Evolutionary conservation across 2,329 filamentous ascomycete species (phyloP).

Genomic region (Emergomyces pasteurianus): DNA sequence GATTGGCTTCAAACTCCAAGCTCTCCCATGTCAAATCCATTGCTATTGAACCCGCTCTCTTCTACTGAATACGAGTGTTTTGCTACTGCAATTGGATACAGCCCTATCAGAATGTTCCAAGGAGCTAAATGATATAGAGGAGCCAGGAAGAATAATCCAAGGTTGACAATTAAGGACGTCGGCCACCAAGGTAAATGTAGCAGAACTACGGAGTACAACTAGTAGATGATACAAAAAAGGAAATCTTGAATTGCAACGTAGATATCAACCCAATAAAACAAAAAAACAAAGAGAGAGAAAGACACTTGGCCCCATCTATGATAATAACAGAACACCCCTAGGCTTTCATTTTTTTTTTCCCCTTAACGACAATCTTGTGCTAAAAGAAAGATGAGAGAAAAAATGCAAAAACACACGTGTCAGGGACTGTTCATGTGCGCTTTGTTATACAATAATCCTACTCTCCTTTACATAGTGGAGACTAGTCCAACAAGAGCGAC

Average conservation of each 20-base stretch:
- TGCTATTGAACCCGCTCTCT: too few species aligned
- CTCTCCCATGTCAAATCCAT: too few species aligned
- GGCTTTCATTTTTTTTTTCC: neutral
- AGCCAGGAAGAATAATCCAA: neutral
- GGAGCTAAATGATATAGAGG: neutral
- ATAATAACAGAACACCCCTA: neutral
- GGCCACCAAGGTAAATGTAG: neutral
- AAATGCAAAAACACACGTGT: neutral
- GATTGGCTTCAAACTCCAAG: too few species aligned
- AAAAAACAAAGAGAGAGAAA: neutral
- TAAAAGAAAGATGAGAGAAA: neutral
- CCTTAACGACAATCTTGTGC: neutral
- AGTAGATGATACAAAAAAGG: neutral
- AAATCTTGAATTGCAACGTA: neutral
- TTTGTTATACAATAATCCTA: neutral
- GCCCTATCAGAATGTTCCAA: neutral
- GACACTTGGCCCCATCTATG: neutral
- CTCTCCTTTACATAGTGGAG: conserved; percentile 23
- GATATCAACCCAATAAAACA: neutral
- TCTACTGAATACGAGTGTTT: too few species aligned
- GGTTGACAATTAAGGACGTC: neutral
- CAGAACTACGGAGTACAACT: too few species aligned
- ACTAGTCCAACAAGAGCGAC: conserved; percentile 32
- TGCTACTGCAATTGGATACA: too few species aligned
- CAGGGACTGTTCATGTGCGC: neutral